Conservation (phyloP, 2,329 filamentous ascomycete species). For the Fusarium fujikuroi region DNA sequence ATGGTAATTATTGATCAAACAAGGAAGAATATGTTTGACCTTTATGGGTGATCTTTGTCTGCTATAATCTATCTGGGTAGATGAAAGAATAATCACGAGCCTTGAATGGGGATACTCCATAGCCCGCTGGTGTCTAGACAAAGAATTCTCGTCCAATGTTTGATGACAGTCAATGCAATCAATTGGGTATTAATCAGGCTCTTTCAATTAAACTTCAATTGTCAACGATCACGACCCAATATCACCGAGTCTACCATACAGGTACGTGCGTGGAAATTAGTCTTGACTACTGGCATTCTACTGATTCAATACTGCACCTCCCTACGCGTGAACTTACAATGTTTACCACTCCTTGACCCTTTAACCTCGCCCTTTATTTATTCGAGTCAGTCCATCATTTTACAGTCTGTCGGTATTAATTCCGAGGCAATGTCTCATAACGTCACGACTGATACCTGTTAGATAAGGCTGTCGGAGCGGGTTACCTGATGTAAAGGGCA, state of each 20-base stretch:
- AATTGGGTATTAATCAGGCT: background rate
- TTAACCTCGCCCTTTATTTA: constrained; percentile 5
- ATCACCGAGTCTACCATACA: constrained; percentile 23
- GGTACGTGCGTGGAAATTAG: constrained; percentile 19
- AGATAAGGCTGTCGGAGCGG: constrained; percentile 14
- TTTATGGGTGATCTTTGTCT: background rate
- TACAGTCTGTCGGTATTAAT: background rate
- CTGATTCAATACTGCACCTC: constrained; percentile 31
- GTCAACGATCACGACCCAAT: constrained; percentile 21
- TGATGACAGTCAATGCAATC: background rate
- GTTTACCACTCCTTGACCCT: background rate
- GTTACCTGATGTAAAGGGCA: constrained; percentile 8
- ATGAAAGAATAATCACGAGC: no score
- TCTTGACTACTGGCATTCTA: constrained; percentile 34
- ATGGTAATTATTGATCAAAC: background rate
- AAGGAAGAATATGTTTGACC: background rate
- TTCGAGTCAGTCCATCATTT: constrained; percentile 13
- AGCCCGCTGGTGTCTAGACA: rapidly evolving
- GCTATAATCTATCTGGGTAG: no score
- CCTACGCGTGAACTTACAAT: constrained; percentile 1
- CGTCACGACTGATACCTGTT: constrained; percentile 13
- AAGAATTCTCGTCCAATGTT: background rate
- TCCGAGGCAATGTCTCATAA: constrained; percentile 7
- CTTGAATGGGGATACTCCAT: background rate
- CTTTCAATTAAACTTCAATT: background rate